These are phyloP conservation scores for Ceratocystiopsis minuta DNA, from an alignment of 2,329 filamentous ascomycete genomes.

Conservation along the genomic window DNA sequence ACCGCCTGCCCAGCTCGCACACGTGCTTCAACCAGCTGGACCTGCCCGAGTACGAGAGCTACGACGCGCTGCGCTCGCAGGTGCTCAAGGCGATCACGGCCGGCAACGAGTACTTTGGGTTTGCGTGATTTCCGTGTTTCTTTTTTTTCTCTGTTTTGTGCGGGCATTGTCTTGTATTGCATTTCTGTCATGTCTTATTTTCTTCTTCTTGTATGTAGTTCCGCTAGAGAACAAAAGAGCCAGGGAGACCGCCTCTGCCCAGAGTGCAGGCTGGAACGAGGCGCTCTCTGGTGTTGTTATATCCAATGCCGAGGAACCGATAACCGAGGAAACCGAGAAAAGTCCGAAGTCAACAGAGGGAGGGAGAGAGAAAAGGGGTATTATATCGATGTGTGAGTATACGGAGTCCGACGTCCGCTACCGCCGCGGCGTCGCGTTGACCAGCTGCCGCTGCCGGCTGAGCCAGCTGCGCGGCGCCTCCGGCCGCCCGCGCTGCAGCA, in stretches of 20 bases:
- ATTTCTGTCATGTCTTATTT: background rate
- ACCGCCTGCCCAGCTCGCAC: conserved; percentile 86
- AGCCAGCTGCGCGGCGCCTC: conserved; percentile 69
- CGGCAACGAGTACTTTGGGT: conserved; percentile 93
- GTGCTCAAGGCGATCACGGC: conserved; percentile 94
- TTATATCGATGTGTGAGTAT: background rate
- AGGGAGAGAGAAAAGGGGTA: background rate
- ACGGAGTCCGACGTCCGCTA: background rate
- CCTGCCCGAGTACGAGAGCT: conserved; percentile 93
- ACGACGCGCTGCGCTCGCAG: conserved; percentile 74
- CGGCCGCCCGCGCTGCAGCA: conserved; percentile 48
- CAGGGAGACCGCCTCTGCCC: background rate
- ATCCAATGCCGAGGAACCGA: too few relatives aligned
- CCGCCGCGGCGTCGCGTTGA: conserved; percentile 30
- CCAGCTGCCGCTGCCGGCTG: conserved; percentile 61
- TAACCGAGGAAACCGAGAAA: too few relatives aligned
- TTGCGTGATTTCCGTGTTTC: conserved; percentile 42
- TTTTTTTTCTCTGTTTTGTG: background rate
- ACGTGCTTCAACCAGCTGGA: conserved; percentile 99
- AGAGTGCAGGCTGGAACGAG: conserved; percentile 5
- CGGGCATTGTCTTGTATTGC: background rate
- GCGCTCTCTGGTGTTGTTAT: too few relatives aligned
- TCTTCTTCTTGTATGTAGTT: background rate
- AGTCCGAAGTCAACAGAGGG: too few relatives aligned
- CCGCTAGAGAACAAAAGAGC: background rate